Conservation (phyloP, 1,139 yeast species). For the Kodamaea fungicola region DNA sequence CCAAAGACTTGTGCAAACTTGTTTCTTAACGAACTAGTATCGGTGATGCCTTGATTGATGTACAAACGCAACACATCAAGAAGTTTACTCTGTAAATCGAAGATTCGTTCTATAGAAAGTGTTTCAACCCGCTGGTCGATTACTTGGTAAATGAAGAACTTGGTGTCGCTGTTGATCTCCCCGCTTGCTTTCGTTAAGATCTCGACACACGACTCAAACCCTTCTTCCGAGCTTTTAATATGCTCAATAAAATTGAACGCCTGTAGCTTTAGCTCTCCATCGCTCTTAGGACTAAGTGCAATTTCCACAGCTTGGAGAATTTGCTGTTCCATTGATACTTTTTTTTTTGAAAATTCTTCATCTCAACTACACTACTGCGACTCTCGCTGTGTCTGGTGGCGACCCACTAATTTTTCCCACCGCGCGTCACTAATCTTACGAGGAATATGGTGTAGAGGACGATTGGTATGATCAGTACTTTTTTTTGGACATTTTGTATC, state of each 20-base stretch:
- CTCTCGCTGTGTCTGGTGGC: not conserved
- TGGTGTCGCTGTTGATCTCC: constrained; percentile 46
- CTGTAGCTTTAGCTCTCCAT: constrained; percentile 64
- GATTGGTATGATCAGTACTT: too few relatives aligned
- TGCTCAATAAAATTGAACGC: constrained; percentile 80
- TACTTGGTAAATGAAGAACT: constrained; percentile 82
- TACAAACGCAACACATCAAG: constrained; percentile 35
- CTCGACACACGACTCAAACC: constrained; percentile 74
- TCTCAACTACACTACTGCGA: not conserved
- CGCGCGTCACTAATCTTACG: not conserved
- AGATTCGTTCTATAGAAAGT: constrained; percentile 29
- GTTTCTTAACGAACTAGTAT: constrained; percentile 67
- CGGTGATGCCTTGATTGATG: constrained; percentile 32
- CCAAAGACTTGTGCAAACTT: constrained; percentile 76
- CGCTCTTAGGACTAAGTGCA: constrained; percentile 79
- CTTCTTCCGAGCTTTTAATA: constrained; percentile 70
- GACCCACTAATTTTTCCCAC: not conserved
- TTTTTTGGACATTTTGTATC: too few relatives aligned
- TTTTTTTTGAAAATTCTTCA: not conserved
- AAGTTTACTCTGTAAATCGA: constrained; percentile 38
- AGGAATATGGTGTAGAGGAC: too few relatives aligned
- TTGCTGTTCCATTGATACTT: constrained; percentile 64
- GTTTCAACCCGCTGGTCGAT: constrained; percentile 60
- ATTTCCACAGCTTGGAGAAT: constrained; percentile 91
- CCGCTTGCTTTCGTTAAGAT: constrained; percentile 38